Conservation (phyloP, 169 alveolate species). For the Eimeria sp. region DNA sequence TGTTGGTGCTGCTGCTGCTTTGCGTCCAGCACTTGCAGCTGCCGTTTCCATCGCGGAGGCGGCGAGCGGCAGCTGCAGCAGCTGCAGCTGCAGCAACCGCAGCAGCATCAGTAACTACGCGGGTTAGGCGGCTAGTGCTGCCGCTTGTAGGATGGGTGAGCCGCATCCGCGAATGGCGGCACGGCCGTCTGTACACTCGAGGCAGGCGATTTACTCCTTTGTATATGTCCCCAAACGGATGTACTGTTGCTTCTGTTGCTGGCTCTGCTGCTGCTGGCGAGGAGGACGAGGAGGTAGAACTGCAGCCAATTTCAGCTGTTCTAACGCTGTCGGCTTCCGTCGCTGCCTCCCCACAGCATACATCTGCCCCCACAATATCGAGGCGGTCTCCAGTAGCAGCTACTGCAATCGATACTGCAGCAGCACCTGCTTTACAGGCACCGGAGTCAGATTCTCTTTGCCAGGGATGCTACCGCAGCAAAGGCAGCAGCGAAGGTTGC, state of each 20-base stretch:
- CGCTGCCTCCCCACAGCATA: background rate
- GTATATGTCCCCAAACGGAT: background rate
- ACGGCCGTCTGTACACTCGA: background rate
- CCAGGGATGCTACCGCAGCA: background rate
- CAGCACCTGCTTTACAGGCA: background rate
- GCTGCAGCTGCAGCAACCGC: background rate
- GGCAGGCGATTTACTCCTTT: background rate
- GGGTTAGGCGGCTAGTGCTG: background rate
- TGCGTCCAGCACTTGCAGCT: constrained; percentile 38
- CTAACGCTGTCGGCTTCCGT: background rate
- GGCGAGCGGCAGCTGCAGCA: background rate
- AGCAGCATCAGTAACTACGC: constrained; percentile 3
- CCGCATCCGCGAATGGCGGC: background rate
- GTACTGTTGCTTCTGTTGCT: too few species aligned
- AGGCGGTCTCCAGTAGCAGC: background rate
- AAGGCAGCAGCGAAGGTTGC: background rate
- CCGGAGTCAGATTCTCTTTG: background rate
- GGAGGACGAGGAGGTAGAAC: background rate
- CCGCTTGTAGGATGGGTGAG: background rate
- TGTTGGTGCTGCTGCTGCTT: constrained; percentile 55
- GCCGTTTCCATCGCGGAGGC: background rate
- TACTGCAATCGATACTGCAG: background rate
- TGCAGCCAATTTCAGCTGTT: background rate
- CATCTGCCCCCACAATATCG: constrained; percentile 5
- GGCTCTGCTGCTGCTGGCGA: constrained; percentile 6